Evolutionary conservation across 2,329 filamentous ascomycete genomes (phyloP), one percentile per base, ranked within the genome.

Genomic region (Phaeoacremonium minimum): DNA sequence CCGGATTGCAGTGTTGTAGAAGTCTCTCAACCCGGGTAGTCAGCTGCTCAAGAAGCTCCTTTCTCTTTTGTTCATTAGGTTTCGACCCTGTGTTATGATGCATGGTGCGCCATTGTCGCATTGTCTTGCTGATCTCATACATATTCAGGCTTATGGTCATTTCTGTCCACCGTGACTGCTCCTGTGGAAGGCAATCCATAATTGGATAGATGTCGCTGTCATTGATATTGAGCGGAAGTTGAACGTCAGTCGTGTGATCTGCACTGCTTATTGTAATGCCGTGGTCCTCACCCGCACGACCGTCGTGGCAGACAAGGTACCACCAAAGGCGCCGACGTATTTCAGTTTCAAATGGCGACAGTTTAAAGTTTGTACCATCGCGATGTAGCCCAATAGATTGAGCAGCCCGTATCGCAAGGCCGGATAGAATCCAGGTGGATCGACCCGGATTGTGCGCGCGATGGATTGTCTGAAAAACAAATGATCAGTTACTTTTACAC

Each of bases 61-160:
- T 60, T 32, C 61, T 30, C 35, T 35, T 13, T 34, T 28, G 11
- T 14, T 29, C 20, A 41, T 31, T 12, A 46, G 30, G 30, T 35
- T 41, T 15, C 18, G 16, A 7, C 43, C 38, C 7, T 33, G 41
- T 11, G 38, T 38, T 22, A 64, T 65, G 35, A 58, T 60, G 16
- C 63, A 69, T 63, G 3, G 66, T 66, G 40, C 64, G 65, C 22
- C 9, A 26, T n/a, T 26, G 22, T 26, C 22, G 22, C 64, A 71
- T 64, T 1, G 67, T 66, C 38, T 64, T 66, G 1, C 66, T 61
- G 1, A 74, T 63, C 33, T 77, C 69, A 43, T 71, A 72, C 5
- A 66, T 64, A n/a, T 77, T 65, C 4, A 80, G 50, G 9, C 62
- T 64, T 63, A 78, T 69, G 0, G 75, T 71, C 67, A 80, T 77